Base-by-base conservation (phyloP, 495 filamentous ascomycete genomes). In the Baudoinia panamericana region DNA sequence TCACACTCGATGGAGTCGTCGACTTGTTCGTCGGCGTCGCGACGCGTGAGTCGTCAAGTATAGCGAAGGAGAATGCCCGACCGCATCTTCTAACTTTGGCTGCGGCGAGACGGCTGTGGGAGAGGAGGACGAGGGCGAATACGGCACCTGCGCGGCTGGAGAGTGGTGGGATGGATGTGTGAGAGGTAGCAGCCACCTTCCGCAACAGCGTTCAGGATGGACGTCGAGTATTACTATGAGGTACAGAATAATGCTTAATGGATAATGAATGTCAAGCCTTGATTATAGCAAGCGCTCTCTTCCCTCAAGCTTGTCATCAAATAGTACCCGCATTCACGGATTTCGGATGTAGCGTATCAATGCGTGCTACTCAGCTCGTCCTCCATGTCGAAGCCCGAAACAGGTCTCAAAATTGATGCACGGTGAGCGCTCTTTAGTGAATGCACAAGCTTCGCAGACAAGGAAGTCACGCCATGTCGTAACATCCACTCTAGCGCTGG, bases 161-260 rank as follows among this genome's bases (percentile, higher is more conserved):
- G 42, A 31, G 31, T n/a, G 31, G 28, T 10, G 20, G 31, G 45
- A 18, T 26, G 30, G 15, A 28, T 20, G 33, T 20, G 19, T 10
- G 15, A 15, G n/a, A 24, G 19, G 13, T 13, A 25, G 10, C 6
- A n/a, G 8, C 12, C 10, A n/a, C 17, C 11, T 24, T 22, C 7
- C 30, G 22, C 20, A 15, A 2, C 5, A 7, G 19, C 22, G 18
- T 2, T n/a, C 11, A 25, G 35, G 9, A 26, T 21, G 20, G 20
- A n/a, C n/a, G 35, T 16, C 30, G 8, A 19, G 31, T 18, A 34
- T 34, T 34, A 19, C 13, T 34, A 7, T 4, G 9, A 19, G 18
- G 8, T 23, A 30, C 21, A 24, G 21, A 15, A 40, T 50, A 45
- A 50, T 45, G 43, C 43, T 19, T 51, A 51, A 51, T 51, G 48